A percentile compares a stretch with the other conserved stretches of the same genome.
phyloP scores from a whole-genome alignment of 1,284 basidiomycete species.

The Sphaerobolus stellatus region DNA sequence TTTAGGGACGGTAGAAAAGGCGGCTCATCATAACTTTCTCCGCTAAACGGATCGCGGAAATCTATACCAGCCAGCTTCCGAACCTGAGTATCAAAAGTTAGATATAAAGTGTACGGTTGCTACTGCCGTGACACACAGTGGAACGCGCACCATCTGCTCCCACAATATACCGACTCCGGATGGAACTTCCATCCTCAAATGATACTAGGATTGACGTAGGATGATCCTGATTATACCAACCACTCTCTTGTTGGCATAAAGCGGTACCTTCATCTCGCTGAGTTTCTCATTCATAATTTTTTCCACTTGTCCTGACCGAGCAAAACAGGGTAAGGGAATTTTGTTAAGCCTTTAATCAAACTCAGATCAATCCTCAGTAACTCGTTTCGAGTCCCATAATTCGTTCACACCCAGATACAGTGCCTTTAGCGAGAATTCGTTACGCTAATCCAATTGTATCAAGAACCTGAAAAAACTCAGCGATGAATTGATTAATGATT shows the following conservation, averaged over 20 bases:
- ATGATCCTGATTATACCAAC: conserved; percentile 23
- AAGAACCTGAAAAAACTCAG: not conserved
- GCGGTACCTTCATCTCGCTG: conserved; percentile 29
- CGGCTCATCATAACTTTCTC: conserved; percentile 22
- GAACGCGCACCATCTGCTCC: conserved; percentile 58
- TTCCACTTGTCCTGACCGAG: conserved; percentile 52
- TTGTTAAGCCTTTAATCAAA: conserved; percentile 34
- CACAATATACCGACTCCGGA: conserved; percentile 49
- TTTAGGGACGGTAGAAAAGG: conserved; percentile 21
- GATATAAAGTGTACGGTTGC: not conserved
- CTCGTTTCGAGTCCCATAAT: not conserved
- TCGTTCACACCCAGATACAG: not conserved
- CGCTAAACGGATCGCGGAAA: conserved; percentile 35
- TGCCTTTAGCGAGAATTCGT: not conserved
- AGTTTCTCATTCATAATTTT: conserved; percentile 38
- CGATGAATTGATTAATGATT: not conserved
- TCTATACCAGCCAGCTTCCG: conserved; percentile 32
- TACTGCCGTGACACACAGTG: conserved; percentile 45
- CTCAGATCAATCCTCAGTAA: conserved; percentile 34
- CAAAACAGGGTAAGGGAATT: conserved; percentile 43
- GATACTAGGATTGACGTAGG: conserved; percentile 3
- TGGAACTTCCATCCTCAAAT: conserved; percentile 49
- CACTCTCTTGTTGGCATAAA: conserved; percentile 39
- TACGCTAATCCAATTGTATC: not conserved
- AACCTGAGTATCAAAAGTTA: not conserved